Evolutionary conservation across 129 eudicot genomes (phyloP), one percentile per base, ranked within the genome.

Genomic region (Glebionis coronaria): DNA sequence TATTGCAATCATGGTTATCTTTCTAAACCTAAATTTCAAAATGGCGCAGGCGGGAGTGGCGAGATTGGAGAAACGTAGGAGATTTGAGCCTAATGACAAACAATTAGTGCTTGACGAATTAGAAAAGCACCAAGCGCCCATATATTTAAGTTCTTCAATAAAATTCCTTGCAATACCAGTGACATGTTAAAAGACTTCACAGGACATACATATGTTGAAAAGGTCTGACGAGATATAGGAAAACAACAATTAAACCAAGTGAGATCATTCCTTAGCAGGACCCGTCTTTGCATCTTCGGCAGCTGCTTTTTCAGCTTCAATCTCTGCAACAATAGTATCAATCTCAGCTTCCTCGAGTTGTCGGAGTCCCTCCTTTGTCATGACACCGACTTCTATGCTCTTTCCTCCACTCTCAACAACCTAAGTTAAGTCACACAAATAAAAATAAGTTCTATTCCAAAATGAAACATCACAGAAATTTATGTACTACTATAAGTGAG

Each of bases 381-480:
- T 92, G 40, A 92, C 98, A 46, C 89, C 98, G 65, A 88, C 95
- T 82, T 92, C 98, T 60, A 92, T 83, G 79, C 88, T 92, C 88
- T 92, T 92, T 62, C 98, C 98, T 35, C 98, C 98, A 82, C 98
- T 92, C 80, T 92, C 98, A 69, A 92, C 98, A 78, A 92, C 98
- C 98, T 92, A 55, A 28, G 56, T 61, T 18, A 29, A 20, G 9
- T 20, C 45, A 56, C 4, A 25, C 63, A 54, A 6, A 35, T 49
- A 10, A 16, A 66, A 25, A 40, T 51, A 67, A 28, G 27, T 51
- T 47, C 27, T 12, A 67, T 28, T 18, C 4, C 47, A 14, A 67
- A 65, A 51, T 0, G 8, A 49, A 47, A 66, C 59, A 66, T 35
- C 10, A 35, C 42, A 35, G 2, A 35, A 35, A 35, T 35, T 6